Base-by-base conservation (phyloP, 1,139 yeast species). In the Kluyveromyces marxianus region DNA sequence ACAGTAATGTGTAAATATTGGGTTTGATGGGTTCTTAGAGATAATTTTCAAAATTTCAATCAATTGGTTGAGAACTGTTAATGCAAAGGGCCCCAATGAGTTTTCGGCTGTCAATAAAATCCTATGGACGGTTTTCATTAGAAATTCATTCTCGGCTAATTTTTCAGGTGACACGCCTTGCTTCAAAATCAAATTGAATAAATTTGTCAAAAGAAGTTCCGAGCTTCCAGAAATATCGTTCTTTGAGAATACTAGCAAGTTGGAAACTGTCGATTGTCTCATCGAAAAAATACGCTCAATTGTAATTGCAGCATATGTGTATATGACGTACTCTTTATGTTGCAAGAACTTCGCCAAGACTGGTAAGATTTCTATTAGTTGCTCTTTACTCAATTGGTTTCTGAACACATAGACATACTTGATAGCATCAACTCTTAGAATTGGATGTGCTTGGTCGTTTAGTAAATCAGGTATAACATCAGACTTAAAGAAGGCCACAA, bases 221-320 rank as follows among this genome's bases (percentile, higher is more conserved):
- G 77, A 71, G 45, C 79, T 75, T 4, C 74, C 70, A 26, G 76
- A 74, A 34, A 94, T 71, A 65, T 94, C 98, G 6, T 64, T 62
- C 59, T 87, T 88, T 55, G 72, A 74, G 62, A 94, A 89, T 50
- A 92, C 71, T 35, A 76, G 64, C 44, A 68, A 74, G 48, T 71
- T 66, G 31, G 68, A 65, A 48, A 69, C 72, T 58, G 62, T 68
- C 58, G 70, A 76, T 59, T 76, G 75, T 50, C 95, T 81, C 69
- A 90, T 78, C 2, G 95, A 79, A 47, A 94, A 71, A 46, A 94
- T 79, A 56, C 88, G 83, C 60, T 94, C 98, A 50, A 92, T 80
- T 2, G 97, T 89, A 49, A 94, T 83, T 1, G 98, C 90, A 2
- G 97, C 81, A 61, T 90, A 94, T 0, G 98, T 90, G 66, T 85